Evolutionary conservation across 306 rosid species (phyloP), one percentile per base, ranked within the genome.

Genomic region (Aeschynomene evenia): DNA sequence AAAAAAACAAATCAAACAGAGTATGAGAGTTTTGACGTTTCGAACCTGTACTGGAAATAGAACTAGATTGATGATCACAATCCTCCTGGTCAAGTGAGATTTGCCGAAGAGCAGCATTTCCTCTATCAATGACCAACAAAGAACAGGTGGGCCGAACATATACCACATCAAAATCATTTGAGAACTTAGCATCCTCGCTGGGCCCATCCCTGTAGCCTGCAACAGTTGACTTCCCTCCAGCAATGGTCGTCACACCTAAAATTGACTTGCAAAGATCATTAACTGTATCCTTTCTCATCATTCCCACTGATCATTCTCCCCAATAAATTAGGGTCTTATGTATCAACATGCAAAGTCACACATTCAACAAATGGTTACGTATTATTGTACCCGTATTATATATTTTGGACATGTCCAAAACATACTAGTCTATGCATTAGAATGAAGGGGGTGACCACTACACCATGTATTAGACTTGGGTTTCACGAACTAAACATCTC

Each of bases 121-220:
- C 99, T 83, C 99, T 86, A 60, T 94, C 99, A 78, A 94, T 76
- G 49, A 94, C 99, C 84, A 94, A 80, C 79, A 94, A 87, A 26
- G 97, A 94, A 83, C 99, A 94, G 67, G 92, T 87, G 16, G 95
- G 86, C 53, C 86, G 78, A 68, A 94, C 67, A 79, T 94, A 94
- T 22, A 94, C 82, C 52, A 94, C 85, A 75, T 94, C 99, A 68
- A 94, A 94, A 84, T 94, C 97, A 64, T 88, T 94, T 9, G 99
- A 94, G 84, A 94, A 94, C 79, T 91, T 88, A 1, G 99, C 97
- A 81, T 94, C 97, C 79, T 94, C 99, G 18, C 99, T 87, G 7
- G 99, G 99, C 65, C 99, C 97, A 68, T 94, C 99, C 66, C 95
- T 87, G 57, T 91, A 94, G 66, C 99, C 99, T n/a, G 90, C 91